Evolutionary conservation across 345 rosid species (phyloP), one percentile per base, ranked within the genome.

Genomic region (Trapa bicornis): DNA sequence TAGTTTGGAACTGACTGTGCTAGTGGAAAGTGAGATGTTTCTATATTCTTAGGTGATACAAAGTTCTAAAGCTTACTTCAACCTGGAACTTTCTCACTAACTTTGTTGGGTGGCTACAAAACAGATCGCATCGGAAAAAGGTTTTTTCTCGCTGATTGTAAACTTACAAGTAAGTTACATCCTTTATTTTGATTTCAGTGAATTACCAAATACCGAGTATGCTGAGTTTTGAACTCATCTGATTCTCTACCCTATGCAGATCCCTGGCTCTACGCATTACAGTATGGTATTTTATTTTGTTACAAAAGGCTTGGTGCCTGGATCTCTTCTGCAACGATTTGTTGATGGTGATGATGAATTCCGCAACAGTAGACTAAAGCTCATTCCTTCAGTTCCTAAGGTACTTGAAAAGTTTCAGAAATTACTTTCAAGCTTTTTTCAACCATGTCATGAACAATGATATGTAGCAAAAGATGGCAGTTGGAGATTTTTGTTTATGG

Each of bases 331-430:
- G 82, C 96, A 95, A 74, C 86, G 96, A 7, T 95, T 95, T 78
- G 89, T 95, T 67, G 96, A 91, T 71, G 99, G 99, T 67, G 99
- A 95, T 67, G 99, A 95, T 73, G 99, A 91, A 75, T 95, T 95
- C 74, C 87, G 96, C 41, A 95, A 95, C 78, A 89, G 96, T 76
- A 89, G 99, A 69, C 72, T 91, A 69, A 95, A 95, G 84, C 99
- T 95, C 74, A 89, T 95, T 74, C 99, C 99, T 37, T 78, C 85
- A 38, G 97, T 95, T 77, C 96, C 97, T 14, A 89, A 95, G 96
- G 97, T 91, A 75, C 71, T 10, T 68, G 6, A 17, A 2, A 1
- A 41, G 43, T 4, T 41, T 41, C 43, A 41, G 7, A 41, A 41
- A 0, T 41, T 41, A 41, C 43, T 41, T 41, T 41, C 7, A 41